Evolutionary conservation across 306 rosid genomes (phyloP).

Genomic region (Parietaria judaica): DNA sequence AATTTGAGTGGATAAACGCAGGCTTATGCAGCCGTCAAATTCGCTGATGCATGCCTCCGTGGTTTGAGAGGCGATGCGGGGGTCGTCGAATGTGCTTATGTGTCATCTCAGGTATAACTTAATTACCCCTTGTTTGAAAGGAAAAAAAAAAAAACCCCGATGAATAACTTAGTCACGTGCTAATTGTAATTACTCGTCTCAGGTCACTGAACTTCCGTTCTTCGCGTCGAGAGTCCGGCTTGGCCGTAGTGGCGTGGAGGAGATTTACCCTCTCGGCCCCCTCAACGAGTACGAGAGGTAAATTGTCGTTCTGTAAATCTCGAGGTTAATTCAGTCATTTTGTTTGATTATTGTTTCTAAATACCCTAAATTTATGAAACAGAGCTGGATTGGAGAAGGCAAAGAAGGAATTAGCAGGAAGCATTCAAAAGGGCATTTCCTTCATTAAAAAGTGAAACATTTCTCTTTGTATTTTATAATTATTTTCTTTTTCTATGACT

Average conservation of each 20-base stretch:
- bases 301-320: slow-evolving; percentile 2
- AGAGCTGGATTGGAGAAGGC: slow-evolving; percentile 78
- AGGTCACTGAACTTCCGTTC: slow-evolving; percentile 94
- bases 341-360: not conserved
- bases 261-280: slow-evolving; percentile 66
- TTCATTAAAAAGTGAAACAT: slow-evolving; percentile 45
- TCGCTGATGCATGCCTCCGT: slow-evolving; percentile 65
- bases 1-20: slow-evolving; percentile 18
- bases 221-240: slow-evolving; percentile 81
- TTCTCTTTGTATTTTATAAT: not conserved
- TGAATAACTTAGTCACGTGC: not conserved
- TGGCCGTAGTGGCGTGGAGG: slow-evolving; percentile 79
- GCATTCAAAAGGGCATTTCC: slow-evolving; percentile 72
- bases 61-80: slow-evolving; percentile 82
- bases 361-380: slow-evolving; percentile 7
- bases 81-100: slow-evolving; percentile 71
- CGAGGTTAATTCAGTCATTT: not conserved
- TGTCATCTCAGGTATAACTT: slow-evolving; percentile 54
- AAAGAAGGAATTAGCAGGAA: slow-evolving; percentile 59
- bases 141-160: no score
- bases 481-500: not conserved
- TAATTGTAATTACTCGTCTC: slow-evolving; percentile 10
- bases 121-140: not conserved
- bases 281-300: slow-evolving; percentile 84
- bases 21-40: slow-evolving; percentile 93